phyloP scores from a whole-genome alignment of 176 grass and related monocot species.

The Zizania latifolia region DNA sequence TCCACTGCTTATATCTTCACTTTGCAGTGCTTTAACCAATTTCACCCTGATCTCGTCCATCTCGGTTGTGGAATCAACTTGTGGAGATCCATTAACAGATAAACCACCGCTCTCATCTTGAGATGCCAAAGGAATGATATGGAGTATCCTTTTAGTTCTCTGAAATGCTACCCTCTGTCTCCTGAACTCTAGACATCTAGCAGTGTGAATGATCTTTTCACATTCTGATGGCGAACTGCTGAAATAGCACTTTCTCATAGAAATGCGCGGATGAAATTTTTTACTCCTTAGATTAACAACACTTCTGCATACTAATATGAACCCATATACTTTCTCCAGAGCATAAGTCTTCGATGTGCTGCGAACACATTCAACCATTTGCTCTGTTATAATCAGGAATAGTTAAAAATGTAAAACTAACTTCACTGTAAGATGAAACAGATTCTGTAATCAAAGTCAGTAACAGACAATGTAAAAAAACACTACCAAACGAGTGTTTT shows the following conservation, averaged over 20 bases:
- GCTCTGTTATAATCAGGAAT: neutral
- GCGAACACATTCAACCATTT: constrained; percentile 13
- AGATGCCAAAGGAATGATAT: constrained; percentile 45
- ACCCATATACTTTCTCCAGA: constrained; percentile 41
- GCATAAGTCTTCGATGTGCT: constrained; percentile 63
- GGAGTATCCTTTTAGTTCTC: constrained; percentile 35
- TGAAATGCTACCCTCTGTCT: constrained; percentile 31
- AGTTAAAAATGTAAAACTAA: constrained; percentile 3
- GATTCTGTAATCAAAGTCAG: neutral
- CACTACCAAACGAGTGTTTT: neutral
- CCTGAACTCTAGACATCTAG: constrained; percentile 59
- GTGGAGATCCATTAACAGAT: constrained; percentile 57
- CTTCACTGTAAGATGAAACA: neutral
- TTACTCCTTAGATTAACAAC: constrained; percentile 33
- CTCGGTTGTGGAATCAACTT: constrained; percentile 49
- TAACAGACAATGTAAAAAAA: neutral
- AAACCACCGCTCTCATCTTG: constrained; percentile 52
- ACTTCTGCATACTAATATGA: constrained; percentile 48
- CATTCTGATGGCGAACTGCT: constrained; percentile 24
- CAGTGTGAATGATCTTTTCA: constrained; percentile 18
- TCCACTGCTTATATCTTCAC: constrained; percentile 62
- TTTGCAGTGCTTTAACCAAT: constrained; percentile 63
- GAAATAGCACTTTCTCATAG: constrained; percentile 41
- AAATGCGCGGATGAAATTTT: constrained; percentile 36
- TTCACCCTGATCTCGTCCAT: constrained; percentile 74